Base-by-base conservation (phyloP, 305 asterid species). In the Plantago coronopus region DNA sequence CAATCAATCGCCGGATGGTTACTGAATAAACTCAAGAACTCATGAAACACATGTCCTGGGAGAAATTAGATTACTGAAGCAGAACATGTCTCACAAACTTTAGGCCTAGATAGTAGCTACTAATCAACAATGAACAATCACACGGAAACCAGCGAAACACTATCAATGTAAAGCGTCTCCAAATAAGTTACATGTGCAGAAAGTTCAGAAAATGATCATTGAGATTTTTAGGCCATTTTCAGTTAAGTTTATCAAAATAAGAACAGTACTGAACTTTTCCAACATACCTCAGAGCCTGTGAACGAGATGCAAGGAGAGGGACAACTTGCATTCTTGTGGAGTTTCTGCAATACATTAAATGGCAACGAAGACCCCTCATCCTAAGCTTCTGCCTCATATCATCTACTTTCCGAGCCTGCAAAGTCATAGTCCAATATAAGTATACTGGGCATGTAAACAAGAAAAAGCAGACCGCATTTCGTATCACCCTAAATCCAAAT, bases 351-450 rank as follows among this genome's bases (percentile, higher is more conserved):
- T 83, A 91, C 88, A 88, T 85, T 69, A 87, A 61, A 71, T 91
- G 94, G 79, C 96, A 91, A 27, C 95, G 91, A 1, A 91, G 84
- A 29, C 96, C 97, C 63, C 97, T 83, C 85, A 88, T 88, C 78
- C 97, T 69, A 51, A 91, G 88, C 76, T 83, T 87, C 66, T 87
- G 94, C 78, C 96, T 82, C 91, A 88, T 70, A 56, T 82, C 85
- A 57, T 91, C 96, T 3, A 88, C 89, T 74, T 83, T 88, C 67
- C 72, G 86, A 3, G 89, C 94, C 97, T 90, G 76, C 68, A 64
- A 59, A 63, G 44, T 49, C 34, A 8, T 27, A 27, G 34, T 27
- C 7, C 2, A 27, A 27, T 27, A 27, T 27, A 27, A 27, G 34
- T 27, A 27, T 27, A 27, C 34, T 27, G 34, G 34, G 34, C 4